phyloP scores from a whole-genome alignment of 768 basidiomycete genomes.

The Leccinum variicolor region DNA sequence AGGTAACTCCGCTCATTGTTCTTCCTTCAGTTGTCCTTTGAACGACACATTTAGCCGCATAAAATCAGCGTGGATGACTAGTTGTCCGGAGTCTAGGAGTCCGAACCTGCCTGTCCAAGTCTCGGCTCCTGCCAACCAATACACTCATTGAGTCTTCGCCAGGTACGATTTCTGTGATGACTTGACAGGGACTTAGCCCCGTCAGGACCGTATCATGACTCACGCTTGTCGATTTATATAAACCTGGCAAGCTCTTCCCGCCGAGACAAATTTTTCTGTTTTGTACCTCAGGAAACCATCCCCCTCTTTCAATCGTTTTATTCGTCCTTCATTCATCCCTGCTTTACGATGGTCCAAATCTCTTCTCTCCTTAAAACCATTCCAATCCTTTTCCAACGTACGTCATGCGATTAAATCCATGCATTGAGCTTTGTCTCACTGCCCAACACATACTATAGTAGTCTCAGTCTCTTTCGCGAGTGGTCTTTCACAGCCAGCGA shows the following conservation, averaged over 20 bases:
- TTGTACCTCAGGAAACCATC: conserved; percentile 1
- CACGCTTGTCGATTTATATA: neutral
- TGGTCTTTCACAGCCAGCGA: neutral
- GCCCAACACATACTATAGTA: neutral
- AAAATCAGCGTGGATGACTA: no score
- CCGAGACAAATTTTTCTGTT: neutral
- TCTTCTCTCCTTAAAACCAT: conserved; percentile 13
- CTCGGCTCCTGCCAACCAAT: neutral
- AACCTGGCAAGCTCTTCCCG: neutral
- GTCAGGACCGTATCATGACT: neutral
- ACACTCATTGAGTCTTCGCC: neutral
- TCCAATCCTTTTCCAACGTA: conserved; percentile 14
- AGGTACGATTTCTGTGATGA: neutral
- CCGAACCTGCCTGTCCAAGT: neutral
- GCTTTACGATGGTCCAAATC: conserved; percentile 21
- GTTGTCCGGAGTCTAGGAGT: neutral
- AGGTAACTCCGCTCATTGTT: neutral
- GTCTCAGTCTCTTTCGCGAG: neutral
- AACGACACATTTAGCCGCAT: neutral
- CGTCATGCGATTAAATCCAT: neutral
- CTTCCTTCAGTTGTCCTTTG: neutral
- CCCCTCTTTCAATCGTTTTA: neutral
- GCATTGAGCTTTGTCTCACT: neutral
- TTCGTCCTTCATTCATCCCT: neutral
- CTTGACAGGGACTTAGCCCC: neutral